Evolutionary conservation across 2,329 filamentous ascomycete species (phyloP).

Genomic region (Trichoderma guizhouense): DNA sequence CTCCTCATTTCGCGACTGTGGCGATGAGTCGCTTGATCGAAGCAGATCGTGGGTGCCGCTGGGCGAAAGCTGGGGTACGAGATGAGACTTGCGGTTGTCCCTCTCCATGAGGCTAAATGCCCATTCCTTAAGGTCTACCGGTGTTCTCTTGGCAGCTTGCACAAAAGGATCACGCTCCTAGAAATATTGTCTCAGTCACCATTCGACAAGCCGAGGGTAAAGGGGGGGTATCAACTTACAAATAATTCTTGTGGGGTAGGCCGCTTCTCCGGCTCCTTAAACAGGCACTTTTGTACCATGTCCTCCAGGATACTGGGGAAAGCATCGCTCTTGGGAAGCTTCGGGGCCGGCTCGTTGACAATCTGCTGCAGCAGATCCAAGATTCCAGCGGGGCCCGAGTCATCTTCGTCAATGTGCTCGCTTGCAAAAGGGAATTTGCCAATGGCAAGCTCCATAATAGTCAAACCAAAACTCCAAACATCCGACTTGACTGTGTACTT

Average conservation of each 20-base stretch:
- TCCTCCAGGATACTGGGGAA: slow-evolving; percentile 94
- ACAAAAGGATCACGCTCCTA: slow-evolving; percentile 92
- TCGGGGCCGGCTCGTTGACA: slow-evolving; percentile 91
- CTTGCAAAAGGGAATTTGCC: slow-evolving; percentile 92
- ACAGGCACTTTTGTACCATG: slow-evolving; percentile 93
- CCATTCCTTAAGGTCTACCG: slow-evolving; percentile 91
- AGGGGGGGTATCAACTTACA: slow-evolving; percentile 52
- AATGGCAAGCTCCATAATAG: slow-evolving; percentile 95
- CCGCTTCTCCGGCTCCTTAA: slow-evolving; percentile 82
- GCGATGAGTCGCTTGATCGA: slow-evolving; percentile 60
- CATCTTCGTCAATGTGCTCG: slow-evolving; percentile 66
- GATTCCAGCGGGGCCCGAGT: slow-evolving; percentile 87
- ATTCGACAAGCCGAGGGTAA: neutral
- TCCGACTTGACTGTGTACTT: slow-evolving; percentile 98
- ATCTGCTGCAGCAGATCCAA: slow-evolving; percentile 95
- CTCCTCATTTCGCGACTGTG: slow-evolving; percentile 40
- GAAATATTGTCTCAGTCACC: slow-evolving; percentile 13
- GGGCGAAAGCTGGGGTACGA: slow-evolving; percentile 76
- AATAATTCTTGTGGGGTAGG: slow-evolving; percentile 93
- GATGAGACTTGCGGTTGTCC: slow-evolving; percentile 92
- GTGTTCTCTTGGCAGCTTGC: slow-evolving; percentile 92
- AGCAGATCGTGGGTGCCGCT: slow-evolving; percentile 65
- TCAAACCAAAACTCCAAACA: slow-evolving; percentile 96
- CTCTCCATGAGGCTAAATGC: slow-evolving; percentile 90
- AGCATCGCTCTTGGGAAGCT: slow-evolving; percentile 91